Evolutionary conservation across 73 alveolate species (phyloP).

Genomic region (Breviolum minutum): DNA sequence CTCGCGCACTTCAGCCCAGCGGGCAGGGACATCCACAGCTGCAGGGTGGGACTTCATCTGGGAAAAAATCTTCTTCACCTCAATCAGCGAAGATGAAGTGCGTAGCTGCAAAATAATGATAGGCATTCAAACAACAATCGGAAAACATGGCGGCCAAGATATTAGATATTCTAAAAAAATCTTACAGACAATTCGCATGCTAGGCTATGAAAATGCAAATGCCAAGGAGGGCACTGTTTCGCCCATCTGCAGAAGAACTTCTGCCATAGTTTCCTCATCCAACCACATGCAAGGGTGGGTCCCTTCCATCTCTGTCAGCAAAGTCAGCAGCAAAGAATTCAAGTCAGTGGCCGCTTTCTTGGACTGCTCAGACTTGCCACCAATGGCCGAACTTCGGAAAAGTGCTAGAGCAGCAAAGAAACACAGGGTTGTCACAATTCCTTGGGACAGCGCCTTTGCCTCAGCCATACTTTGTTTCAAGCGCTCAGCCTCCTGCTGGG

Average conservation of each 20-base stretch:
- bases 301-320: not conserved
- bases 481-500: not conserved
- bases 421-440: not conserved
- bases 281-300: not conserved
- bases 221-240: not conserved
- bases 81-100: not conserved
- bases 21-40: conserved; percentile 32
- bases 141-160: too few species aligned
- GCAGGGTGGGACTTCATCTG: conserved; percentile 14
- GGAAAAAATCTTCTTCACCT: not conserved
- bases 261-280: conserved; percentile 1
- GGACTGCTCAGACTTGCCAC: conserved; percentile 1
- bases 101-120: not conserved
- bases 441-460: not conserved
- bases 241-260: not conserved
- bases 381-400: not conserved
- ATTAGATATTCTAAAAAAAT: not conserved
- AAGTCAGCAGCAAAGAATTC: not conserved
- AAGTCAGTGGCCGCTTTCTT: not conserved
- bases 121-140: too few species aligned
- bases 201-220: not conserved
- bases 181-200: not conserved
- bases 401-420: conserved; percentile 28
- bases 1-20: not conserved
- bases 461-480: not conserved